Percentiles rank a stretch among this genome's conserved stretches.
phyloP scores from a whole-genome alignment of 1,139 yeast species.

The Candida neerlandica region DNA sequence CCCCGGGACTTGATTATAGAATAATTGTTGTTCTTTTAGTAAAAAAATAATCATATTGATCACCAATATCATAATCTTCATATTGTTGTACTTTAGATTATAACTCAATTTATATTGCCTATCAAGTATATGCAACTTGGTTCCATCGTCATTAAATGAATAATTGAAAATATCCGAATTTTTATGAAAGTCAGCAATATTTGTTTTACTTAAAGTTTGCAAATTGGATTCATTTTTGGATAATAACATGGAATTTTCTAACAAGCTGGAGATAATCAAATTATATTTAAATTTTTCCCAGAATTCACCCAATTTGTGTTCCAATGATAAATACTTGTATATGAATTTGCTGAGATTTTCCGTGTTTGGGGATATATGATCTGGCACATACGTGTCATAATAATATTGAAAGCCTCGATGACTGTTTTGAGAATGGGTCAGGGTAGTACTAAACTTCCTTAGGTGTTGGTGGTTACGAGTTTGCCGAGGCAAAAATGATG shows the following conservation, averaged over 20 bases:
- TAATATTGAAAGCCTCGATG: constrained; percentile 10
- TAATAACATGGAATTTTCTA: constrained; percentile 46
- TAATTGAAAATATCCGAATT: constrained; percentile 4
- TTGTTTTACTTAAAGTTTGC: not conserved
- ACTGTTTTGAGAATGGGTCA: not conserved
- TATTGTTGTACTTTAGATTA: constrained; percentile 12
- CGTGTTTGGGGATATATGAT: constrained; percentile 19
- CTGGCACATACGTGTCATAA: constrained; percentile 10
- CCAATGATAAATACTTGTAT: constrained; percentile 29
- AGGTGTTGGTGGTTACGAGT: not conserved
- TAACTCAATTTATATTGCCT: constrained; percentile 18
- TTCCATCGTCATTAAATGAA: constrained; percentile 19
- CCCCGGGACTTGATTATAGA: constrained; percentile 3
- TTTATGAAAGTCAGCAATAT: not conserved
- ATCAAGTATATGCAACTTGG: constrained; percentile 20
- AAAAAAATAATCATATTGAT: constrained; percentile 27
- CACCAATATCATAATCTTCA: constrained; percentile 21
- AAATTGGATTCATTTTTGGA: constrained; percentile 47
- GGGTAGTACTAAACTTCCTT: constrained; percentile 1
- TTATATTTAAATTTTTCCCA: constrained; percentile 49
- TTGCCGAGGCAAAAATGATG: constrained; percentile 6
- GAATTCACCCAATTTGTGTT: constrained; percentile 23
- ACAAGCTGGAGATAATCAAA: constrained; percentile 40
- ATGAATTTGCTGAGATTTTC: constrained; percentile 31
- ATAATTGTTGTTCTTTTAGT: constrained; percentile 22